A percentile compares a stretch with the other conserved stretches of the same genome.
These are phyloP conservation scores for Kuraishia cidri DNA, from an alignment of 805 yeast species.

Conservation along the genomic window DNA sequence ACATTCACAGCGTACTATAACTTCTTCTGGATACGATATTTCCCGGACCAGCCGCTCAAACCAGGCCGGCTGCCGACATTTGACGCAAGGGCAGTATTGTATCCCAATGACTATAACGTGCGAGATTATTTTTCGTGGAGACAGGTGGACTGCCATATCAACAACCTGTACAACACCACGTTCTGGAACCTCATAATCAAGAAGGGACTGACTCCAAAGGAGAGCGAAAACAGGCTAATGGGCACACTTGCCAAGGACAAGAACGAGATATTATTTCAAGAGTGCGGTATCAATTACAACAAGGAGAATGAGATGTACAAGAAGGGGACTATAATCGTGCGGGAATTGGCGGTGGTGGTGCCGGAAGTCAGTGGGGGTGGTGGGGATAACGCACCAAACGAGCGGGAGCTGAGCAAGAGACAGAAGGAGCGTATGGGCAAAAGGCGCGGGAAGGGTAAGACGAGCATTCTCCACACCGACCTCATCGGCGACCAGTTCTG, in stretches of 20 bases:
- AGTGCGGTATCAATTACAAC: constrained; percentile 83
- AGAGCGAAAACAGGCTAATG: constrained; percentile 67
- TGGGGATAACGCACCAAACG: constrained; percentile 6
- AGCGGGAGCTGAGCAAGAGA: constrained; percentile 20
- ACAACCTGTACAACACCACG: constrained; percentile 85
- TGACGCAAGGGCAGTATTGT: constrained; percentile 84
- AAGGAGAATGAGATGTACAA: constrained; percentile 82
- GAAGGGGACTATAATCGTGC: constrained; percentile 65
- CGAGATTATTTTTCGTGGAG: constrained; percentile 91
- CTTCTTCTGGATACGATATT: constrained; percentile 53
- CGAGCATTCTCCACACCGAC: constrained; percentile 45
- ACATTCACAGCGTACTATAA: constrained; percentile 73
- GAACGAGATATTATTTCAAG: constrained; percentile 73
- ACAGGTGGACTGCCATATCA: constrained; percentile 94
- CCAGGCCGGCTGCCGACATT: constrained; percentile 67
- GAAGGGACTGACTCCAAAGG: constrained; percentile 65
- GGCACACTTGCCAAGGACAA: constrained; percentile 83
- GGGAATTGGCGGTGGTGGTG: constrained; percentile 27
- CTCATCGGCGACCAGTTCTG: constrained; percentile 59
- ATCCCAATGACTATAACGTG: constrained; percentile 54
- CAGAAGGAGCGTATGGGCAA: constrained; percentile 44
- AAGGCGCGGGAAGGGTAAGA: constrained; percentile 34
- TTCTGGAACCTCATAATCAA: constrained; percentile 79
- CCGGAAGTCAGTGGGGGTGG: constrained; percentile 3
- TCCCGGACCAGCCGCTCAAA: constrained; percentile 40